Conservation (phyloP, 495 filamentous ascomycete genomes). For the Tetracladium setigerum region DNA sequence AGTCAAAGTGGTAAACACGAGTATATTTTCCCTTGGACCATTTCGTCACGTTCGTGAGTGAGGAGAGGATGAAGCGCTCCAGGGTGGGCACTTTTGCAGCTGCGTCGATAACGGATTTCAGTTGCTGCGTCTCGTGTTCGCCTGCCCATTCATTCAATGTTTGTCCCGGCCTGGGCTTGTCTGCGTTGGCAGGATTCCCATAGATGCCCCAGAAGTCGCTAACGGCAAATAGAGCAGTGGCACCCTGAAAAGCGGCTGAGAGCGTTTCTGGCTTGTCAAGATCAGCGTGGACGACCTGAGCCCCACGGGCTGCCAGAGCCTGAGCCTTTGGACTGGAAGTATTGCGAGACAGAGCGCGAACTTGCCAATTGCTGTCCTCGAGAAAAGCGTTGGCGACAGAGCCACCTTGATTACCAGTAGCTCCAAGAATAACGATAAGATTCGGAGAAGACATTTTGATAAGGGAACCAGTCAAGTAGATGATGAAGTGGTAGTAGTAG, state of each 20-base stretch:
- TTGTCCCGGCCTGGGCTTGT: conserved; percentile 18
- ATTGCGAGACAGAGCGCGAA: conserved; percentile 36
- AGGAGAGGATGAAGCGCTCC: conserved; percentile 36
- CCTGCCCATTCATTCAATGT: conserved; percentile 29
- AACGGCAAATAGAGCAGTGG: conserved; percentile 35
- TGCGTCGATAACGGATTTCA: conserved; percentile 38
- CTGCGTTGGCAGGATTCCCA: conserved; percentile 19
- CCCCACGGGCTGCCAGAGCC: conserved; percentile 27
- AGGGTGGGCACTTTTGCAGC: conserved; percentile 27
- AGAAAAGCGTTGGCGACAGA: conserved; percentile 36
- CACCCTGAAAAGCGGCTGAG: conserved; percentile 35
- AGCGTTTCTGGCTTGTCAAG: conserved; percentile 36
- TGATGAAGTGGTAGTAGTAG: too few species aligned
- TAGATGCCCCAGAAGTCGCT: conserved; percentile 40
- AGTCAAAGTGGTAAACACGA: conserved; percentile 33
- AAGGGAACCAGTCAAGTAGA: too few species aligned
- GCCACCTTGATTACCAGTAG: conserved; percentile 28
- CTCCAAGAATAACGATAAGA: conserved; percentile 10
- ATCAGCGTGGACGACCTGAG: conserved; percentile 39
- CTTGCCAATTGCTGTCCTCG: conserved; percentile 26
- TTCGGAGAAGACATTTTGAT: not conserved
- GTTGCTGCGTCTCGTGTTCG: conserved; percentile 34
- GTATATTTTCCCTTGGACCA: conserved; percentile 26
- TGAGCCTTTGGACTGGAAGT: conserved; percentile 28
- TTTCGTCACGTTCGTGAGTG: conserved; percentile 27